Evolutionary conservation across 169 alveolate species (phyloP).

Genomic region (Cardiosporidium cionae): DNA sequence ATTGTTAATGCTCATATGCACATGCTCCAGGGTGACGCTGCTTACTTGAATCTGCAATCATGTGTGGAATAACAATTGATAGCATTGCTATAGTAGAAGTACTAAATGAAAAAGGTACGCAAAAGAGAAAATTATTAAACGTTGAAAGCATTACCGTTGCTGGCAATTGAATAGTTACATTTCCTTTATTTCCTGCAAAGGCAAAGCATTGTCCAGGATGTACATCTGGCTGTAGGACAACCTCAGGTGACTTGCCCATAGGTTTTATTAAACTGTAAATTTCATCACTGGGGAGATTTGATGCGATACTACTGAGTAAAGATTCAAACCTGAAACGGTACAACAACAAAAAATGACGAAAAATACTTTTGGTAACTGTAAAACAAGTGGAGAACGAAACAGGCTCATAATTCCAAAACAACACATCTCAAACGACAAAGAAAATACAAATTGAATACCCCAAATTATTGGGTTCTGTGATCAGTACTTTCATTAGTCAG

Average conservation of each 20-base stretch:
- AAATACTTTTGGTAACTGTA: no score
- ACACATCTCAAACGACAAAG: no score
- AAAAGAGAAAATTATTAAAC: not conserved
- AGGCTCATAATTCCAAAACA: no score
- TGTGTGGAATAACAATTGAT: no score
- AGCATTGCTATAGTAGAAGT: no score
- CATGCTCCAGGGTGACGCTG: not conserved
- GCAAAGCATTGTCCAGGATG: conserved; percentile 30
- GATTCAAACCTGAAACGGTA: not conserved
- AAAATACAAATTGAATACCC: no score
- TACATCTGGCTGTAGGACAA: conserved; percentile 18
- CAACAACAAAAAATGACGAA: no score
- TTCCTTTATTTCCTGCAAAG: conserved; percentile 8
- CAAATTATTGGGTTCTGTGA: no score
- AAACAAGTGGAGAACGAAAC: no score
- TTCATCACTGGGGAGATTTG: not conserved
- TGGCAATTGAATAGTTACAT: conserved; percentile 8
- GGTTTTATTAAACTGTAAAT: not conserved
- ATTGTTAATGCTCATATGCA: not conserved
- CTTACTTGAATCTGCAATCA: not conserved
- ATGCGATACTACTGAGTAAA: not conserved
- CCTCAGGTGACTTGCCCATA: conserved; percentile 6
- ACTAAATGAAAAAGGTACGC: no score
- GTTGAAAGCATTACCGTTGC: conserved; percentile 7
- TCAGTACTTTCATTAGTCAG: no score